Evolutionary conservation across 371 early-diverging fungal genomes (phyloP).

Genomic region (Saksenaea vasiformis): DNA sequence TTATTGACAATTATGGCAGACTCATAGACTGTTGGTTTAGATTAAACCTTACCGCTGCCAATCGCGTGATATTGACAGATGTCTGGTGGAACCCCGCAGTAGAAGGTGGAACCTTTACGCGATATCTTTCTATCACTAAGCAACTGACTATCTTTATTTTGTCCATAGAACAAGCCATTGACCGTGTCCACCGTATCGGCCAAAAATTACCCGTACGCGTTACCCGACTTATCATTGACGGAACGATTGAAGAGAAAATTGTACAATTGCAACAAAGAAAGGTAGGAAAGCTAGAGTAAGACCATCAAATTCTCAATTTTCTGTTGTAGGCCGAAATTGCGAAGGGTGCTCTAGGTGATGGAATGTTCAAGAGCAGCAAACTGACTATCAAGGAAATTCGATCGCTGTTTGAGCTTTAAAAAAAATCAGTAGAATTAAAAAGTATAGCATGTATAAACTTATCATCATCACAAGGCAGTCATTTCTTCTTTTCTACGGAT

Average conservation of each 20-base stretch:
- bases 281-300: conserved; percentile 19
- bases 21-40: conserved; percentile 40
- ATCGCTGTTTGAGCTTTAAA: conserved; percentile 39
- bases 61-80: conserved; percentile 74
- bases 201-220: conserved; percentile 69
- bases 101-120: conserved; percentile 55
- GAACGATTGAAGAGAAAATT: conserved; percentile 68
- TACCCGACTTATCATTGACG: conserved; percentile 55
- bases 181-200: conserved; percentile 86
- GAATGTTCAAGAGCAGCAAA: conserved; percentile 36
- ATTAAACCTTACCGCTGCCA: conserved; percentile 74
- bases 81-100: conserved; percentile 90
- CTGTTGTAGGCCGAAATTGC: conserved; percentile 35
- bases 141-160: not conserved
- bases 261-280: conserved; percentile 53
- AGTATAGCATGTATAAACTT: not conserved
- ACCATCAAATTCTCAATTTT: not conserved
- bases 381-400: conserved; percentile 43
- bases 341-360: conserved; percentile 50
- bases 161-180: conserved; percentile 76
- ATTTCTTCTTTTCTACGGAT: not conserved
- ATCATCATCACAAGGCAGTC: not conserved
- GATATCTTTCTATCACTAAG: not conserved
- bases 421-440: not conserved
- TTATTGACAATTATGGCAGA: not conserved